Percentiles rank a stretch among this genome's conserved stretches.
Evolutionary conservation across 2,329 filamentous ascomycete species (phyloP).

Genomic region (Colletotrichum sp.): DNA sequence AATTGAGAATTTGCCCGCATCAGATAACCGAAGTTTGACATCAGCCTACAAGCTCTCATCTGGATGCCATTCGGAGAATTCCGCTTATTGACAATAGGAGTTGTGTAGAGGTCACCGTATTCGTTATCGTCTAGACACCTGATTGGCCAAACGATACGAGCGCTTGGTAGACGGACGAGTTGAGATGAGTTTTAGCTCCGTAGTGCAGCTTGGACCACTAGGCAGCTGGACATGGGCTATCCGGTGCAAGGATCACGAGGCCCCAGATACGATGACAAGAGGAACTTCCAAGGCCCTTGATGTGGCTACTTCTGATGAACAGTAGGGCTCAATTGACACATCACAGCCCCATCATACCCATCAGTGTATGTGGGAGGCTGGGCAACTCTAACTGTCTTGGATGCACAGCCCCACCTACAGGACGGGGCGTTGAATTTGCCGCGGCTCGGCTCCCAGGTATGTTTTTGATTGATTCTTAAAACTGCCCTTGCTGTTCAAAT

Average conservation of each 20-base stretch:
- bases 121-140: neutral
- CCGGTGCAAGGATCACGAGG: neutral
- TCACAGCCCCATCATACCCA: neutral
- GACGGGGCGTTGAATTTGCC: neutral
- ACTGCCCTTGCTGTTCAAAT: neutral
- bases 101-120: neutral
- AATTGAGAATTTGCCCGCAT: neutral
- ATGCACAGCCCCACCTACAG: neutral
- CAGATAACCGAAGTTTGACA: neutral
- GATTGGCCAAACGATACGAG: neutral
- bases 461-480: neutral
- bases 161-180: neutral
- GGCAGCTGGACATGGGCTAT: neutral
- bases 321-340: neutral
- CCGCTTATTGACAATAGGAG: neutral
- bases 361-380: neutral
- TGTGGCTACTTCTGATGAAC: neutral
- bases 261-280: neutral
- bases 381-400: neutral
- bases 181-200: neutral
- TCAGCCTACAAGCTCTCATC: neutral
- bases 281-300: neutral
- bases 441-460: neutral
- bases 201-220: neutral
- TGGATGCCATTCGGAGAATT: neutral